These are phyloP conservation scores for Sedum album DNA, from an alignment of 164 flowering plant genomes.

Conservation along the genomic window DNA sequence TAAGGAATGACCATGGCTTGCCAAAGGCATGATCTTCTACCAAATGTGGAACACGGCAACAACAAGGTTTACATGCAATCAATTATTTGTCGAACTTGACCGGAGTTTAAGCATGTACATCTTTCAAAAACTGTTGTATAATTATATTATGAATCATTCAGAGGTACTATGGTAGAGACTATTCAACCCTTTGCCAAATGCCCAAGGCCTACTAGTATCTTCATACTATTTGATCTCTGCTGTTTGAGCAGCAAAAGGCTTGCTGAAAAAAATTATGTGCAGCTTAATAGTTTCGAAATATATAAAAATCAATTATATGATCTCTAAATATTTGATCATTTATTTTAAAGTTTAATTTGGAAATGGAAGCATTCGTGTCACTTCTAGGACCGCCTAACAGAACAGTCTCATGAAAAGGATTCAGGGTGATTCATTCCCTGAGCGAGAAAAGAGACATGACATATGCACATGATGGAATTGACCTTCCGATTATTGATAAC, in stretches of 20 bases:
- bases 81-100: no score
- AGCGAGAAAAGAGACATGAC: no score
- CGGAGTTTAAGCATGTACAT: not conserved
- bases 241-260: no score
- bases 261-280: no score
- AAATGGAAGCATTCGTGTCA: no score
- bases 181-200: not conserved
- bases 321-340: not conserved
- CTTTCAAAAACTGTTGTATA: not conserved
- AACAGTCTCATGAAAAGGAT: no score
- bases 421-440: no score
- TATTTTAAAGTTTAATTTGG: not conserved
- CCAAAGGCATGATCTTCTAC: not conserved
- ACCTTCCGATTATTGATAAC: not conserved
- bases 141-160: not conserved
- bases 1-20: not conserved
- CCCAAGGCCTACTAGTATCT: no score
- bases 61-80: not conserved
- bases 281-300: no score
- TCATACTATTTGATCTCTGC: no score
- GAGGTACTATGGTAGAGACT: not conserved
- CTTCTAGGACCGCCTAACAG: no score
- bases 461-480: not conserved
- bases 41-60: not conserved
- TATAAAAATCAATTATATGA: no score